Evolutionary conservation across 495 filamentous ascomycete species (phyloP).

Genomic region (Penicillium ochrochloron): DNA sequence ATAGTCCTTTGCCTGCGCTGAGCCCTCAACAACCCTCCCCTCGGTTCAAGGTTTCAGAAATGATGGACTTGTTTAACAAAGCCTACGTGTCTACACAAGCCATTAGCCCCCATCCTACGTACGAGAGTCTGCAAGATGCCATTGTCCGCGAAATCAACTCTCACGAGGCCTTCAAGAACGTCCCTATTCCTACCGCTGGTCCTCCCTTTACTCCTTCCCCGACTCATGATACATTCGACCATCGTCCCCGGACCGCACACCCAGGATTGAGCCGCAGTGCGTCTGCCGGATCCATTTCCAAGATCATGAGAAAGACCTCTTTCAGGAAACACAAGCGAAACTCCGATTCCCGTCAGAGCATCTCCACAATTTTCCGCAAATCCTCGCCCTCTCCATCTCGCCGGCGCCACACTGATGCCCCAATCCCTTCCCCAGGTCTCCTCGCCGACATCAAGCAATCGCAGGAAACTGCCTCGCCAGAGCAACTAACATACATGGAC

Average conservation of each 20-base stretch:
- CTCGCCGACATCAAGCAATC: conserved; percentile 31
- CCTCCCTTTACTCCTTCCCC: conserved; percentile 45
- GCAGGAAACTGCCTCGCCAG: conserved; percentile 1
- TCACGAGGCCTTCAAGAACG: conserved; percentile 49
- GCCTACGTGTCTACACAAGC: conserved; percentile 40
- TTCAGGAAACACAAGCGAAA: conserved; percentile 40
- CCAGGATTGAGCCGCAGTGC: conserved; percentile 26
- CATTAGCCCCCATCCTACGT: conserved; percentile 44
- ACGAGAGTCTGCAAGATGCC: conserved; percentile 51
- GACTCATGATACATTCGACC: conserved; percentile 32
- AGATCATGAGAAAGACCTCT: conserved; percentile 39
- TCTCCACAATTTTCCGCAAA: conserved; percentile 38
- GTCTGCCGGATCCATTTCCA: conserved; percentile 39
- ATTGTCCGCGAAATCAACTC: conserved; percentile 55
- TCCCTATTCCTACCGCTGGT: conserved; percentile 42
- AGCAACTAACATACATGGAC: conserved; percentile 46
- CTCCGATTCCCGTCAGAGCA: conserved; percentile 40
- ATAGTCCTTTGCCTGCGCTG: conserved; percentile 41
- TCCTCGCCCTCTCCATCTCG: conserved; percentile 27
- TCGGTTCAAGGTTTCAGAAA: conserved; percentile 43
- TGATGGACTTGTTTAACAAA: conserved; percentile 51
- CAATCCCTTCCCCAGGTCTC: conserved; percentile 40
- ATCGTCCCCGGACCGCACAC: conserved; percentile 5
- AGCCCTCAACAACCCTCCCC: conserved; percentile 31
- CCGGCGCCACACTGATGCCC: conserved; percentile 50